Evolutionary conservation across 495 filamentous ascomycete species (phyloP), one percentile per base, ranked within the genome.

Genomic region (Elasticomyces elasticus): DNA sequence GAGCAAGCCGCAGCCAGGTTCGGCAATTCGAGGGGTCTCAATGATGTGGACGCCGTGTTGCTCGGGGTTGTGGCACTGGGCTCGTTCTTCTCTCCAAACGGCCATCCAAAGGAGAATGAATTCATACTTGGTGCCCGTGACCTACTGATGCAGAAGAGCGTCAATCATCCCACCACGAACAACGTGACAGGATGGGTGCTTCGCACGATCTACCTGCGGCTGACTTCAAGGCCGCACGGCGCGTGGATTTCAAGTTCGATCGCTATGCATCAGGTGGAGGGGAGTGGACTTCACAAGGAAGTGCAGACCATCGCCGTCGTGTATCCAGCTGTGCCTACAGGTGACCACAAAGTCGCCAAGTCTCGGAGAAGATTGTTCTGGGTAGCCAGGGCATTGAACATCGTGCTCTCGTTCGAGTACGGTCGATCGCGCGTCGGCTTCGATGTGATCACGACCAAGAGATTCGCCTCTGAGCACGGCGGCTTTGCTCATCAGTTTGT

Each of bases 171-270:
- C 3, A 58, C 54, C 13, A 27, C 37, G 20, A 62, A 57, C 42
- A 62, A 63, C 47, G 69, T 80, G 27, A 70, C 69, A 1, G 77
- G 68, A 10, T 79, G 75, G 76, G 72, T 79, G 11, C 66, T 81
- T 10, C 73, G 77, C 37, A 70, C 73, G 6, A 64, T 76, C 9
- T 80, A 80, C 60, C 61, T 80, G 12, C 69, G 78, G 22, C 72
- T 74, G 62, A 76, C 75, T 5, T 69, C 72, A 3, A 65, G 73
- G 19, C 77, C 77, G 9, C 71, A 81, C 49, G 66, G 71, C 4
- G 66, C 77, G 23, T 81, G 77, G 77, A 72, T 80, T 65, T 73
- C 76, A 1, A 77, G 73, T 49, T 79, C 72, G 54, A 75, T 71
- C 10, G 58, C 78, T 23, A 75, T 81, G 65, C 77, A 80, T 50